Evolutionary conservation across 495 filamentous ascomycete species (phyloP).

Genomic region (Tuber umbilicatum): DNA sequence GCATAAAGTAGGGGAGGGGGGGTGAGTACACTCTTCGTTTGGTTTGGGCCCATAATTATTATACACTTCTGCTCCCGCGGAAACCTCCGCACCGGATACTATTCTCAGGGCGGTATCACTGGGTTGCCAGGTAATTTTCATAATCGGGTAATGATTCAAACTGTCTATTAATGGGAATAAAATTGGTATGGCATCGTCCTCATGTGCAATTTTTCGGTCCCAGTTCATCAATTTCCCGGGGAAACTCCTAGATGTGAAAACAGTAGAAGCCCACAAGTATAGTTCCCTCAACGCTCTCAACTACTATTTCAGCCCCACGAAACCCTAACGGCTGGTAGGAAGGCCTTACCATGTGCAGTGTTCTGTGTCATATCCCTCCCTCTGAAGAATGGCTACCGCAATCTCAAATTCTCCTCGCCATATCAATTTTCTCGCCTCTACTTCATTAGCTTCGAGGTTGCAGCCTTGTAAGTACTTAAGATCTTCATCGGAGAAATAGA

Average conservation of each 20-base stretch:
- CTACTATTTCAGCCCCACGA: conserved; percentile 3
- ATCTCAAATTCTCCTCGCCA: conserved; percentile 52
- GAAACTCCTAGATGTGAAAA: conserved; percentile 55
- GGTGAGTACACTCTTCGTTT: conserved; percentile 57
- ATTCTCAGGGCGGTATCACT: conserved; percentile 48
- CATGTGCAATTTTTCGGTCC: conserved; percentile 4
- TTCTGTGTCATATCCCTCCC: conserved; percentile 13
- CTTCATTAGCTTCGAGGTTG: conserved; percentile 49
- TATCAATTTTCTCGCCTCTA: conserved; percentile 44
- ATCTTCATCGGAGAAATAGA: conserved; percentile 55
- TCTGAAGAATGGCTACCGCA: conserved; percentile 43
- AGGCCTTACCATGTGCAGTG: conserved; percentile 43
- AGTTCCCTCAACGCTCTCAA: conserved; percentile 50
- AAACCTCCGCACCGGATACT: conserved; percentile 47
- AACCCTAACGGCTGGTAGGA: background rate
- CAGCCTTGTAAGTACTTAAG: conserved; percentile 55
- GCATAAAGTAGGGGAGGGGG: background rate
- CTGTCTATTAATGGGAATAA: conserved; percentile 59
- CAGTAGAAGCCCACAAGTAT: conserved; percentile 59
- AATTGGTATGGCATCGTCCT: conserved; percentile 43
- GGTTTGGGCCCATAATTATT: conserved; percentile 66
- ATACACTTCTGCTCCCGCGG: conserved; percentile 51
- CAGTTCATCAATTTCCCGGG: conserved; percentile 36
- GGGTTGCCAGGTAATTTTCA: conserved; percentile 58
- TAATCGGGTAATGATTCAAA: conserved; percentile 54